Conservation (phyloP, 2,329 filamentous ascomycete genomes). For the Colletotrichum sp. region DNA sequence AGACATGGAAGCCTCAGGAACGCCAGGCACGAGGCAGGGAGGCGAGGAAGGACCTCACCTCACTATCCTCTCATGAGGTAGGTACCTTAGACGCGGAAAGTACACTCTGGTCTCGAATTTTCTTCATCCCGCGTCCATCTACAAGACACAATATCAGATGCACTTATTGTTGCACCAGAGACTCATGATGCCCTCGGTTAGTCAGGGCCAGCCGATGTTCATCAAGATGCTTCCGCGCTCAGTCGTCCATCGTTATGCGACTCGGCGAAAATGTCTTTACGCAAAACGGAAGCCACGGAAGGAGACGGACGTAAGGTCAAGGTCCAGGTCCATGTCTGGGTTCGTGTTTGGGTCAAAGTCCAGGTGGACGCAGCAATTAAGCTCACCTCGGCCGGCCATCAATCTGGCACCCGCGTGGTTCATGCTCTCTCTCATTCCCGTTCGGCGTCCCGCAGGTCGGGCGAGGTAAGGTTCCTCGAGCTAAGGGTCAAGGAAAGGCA, state of each 20-base stretch:
- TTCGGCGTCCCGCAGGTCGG: background rate
- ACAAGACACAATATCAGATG: background rate
- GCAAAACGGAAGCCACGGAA: conserved; percentile 10
- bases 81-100: background rate
- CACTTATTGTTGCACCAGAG: background rate
- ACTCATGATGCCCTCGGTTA: background rate
- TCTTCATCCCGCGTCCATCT: background rate
- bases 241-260: background rate
- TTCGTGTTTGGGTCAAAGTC: background rate
- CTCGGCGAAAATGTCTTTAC: background rate
- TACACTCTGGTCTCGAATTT: background rate
- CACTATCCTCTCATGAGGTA: background rate
- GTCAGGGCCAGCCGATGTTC: background rate
- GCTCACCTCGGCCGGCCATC: background rate
- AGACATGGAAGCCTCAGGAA: background rate
- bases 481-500: background rate
- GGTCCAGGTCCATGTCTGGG: background rate
- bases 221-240: background rate
- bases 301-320: background rate
- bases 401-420: background rate
- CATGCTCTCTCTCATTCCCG: background rate
- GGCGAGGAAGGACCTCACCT: background rate
- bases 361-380: background rate
- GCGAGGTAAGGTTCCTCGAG: background rate
- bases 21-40: background rate